These are phyloP conservation scores for Angomonas deanei DNA, from an alignment of 208 protist species.

Conservation along the genomic window DNA sequence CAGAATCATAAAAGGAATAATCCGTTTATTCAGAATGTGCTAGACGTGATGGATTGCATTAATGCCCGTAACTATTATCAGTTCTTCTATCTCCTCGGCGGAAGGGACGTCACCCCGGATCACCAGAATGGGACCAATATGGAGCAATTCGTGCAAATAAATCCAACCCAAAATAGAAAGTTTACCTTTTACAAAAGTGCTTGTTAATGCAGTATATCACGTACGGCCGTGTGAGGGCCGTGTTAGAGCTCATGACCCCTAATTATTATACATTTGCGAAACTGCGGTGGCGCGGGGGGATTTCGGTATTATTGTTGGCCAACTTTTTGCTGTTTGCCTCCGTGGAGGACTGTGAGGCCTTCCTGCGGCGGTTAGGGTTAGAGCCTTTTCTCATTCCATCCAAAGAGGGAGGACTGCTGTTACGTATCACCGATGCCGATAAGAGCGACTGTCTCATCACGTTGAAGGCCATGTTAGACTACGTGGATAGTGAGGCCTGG, in stretches of 20 bases:
- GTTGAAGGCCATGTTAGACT: not conserved
- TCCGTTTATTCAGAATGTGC: not conserved
- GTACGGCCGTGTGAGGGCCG: slow-evolving; percentile 73
- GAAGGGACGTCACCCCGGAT: not conserved
- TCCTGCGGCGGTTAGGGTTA: not conserved
- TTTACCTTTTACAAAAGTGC: slow-evolving; percentile 64
- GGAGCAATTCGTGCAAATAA: too few relatives aligned
- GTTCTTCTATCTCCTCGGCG: not conserved
- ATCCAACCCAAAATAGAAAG: too few relatives aligned
- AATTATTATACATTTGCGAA: slow-evolving; percentile 49
- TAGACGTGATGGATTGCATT: not conserved
- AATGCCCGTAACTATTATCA: not conserved
- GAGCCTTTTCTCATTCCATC: not conserved
- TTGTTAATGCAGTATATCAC: slow-evolving; percentile 83
- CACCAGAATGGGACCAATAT: not conserved
- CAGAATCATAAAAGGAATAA: slow-evolving; percentile 11
- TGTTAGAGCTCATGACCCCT: slow-evolving; percentile 71
- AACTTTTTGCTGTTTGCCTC: slow-evolving; percentile 21
- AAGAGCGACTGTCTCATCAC: not conserved
- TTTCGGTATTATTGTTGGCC: slow-evolving; percentile 21
- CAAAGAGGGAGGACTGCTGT: not conserved
- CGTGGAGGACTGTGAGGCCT: not conserved
- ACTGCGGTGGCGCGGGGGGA: not conserved
- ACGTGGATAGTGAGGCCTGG: not conserved
- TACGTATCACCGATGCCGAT: not conserved